Percentiles rank a stretch among this genome's conserved stretches.
These are phyloP conservation scores for Tricharina praecox DNA, from an alignment of 495 filamentous ascomycete genomes.

Conservation along the genomic window DNA sequence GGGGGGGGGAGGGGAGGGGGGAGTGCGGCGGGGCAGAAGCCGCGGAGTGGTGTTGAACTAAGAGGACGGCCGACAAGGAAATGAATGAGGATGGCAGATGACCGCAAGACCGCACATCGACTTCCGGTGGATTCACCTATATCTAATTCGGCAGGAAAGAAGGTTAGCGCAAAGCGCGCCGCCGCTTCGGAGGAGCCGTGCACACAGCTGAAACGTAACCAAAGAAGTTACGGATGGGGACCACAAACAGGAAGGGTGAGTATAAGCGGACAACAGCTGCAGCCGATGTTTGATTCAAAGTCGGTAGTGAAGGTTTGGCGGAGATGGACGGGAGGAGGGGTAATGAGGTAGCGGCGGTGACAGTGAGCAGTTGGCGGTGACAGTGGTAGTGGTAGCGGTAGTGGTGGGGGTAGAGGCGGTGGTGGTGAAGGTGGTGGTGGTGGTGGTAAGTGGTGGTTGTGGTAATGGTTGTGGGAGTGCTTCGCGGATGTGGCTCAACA, in stretches of 20 bases:
- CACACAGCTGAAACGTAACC: slow-evolving; percentile 5
- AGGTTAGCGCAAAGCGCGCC: slow-evolving; percentile 1
- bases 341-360: no score
- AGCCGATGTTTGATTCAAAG: background rate
- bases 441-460: background rate
- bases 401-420: no score
- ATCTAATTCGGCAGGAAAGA: background rate
- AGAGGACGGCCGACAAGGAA: background rate
- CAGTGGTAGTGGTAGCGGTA: no score
- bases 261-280: background rate
- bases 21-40: slow-evolving; percentile 1
- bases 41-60: background rate
- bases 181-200: slow-evolving; percentile 2
- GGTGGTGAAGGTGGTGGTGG: no score
- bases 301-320: no score
- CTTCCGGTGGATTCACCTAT: slow-evolving; percentile 4
- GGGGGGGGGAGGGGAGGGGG: no score
- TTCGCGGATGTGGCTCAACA: background rate
- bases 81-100: slow-evolving; percentile 1
- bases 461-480: background rate
- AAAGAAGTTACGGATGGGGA: slow-evolving; percentile 1
- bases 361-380: no score
- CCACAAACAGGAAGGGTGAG: slow-evolving; percentile 4
- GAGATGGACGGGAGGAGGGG: no score
- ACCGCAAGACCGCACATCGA: slow-evolving; percentile 6